Base-by-base conservation (phyloP, 164 flowering plant species). In the Vitis rupestris region DNA sequence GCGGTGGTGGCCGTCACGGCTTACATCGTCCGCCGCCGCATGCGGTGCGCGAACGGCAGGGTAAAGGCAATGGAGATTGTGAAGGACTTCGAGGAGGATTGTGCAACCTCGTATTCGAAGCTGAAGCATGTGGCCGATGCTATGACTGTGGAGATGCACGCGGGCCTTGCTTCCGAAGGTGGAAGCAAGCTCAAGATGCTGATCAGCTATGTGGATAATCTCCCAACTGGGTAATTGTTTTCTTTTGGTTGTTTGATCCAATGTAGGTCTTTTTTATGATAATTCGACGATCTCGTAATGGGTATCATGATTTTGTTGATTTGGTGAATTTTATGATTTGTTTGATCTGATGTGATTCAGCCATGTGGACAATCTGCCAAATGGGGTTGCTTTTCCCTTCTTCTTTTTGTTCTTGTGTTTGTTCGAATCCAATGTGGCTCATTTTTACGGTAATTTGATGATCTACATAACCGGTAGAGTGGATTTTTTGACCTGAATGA, bases 111-210 rank as follows among this genome's bases (percentile, higher is more conserved):
- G 0, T 49, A 63, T n/a, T 73, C 50, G 59, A 84, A 82, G 73
- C 78, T 87, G 59, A 71, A 66, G 65, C 85, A 79, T 51, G 82
- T 87, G 13, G 87, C 87, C 10, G 86, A 85, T 44, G 91, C 89
- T 59, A 81, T 87, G 89, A 78, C 81, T 17, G 89, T 80, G 9
- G 89, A 85, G 85, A 87, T 87, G 91, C 86, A 83, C 75, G 87
- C 87, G 30, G 92, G 92, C 11, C 84, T 88, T 23, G 92, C 85
- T 9, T 81, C 86, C n/a, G 91, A 87, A 50, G 86, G 84, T 53
- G 88, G 83, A 14, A 82, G 86, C 74, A 81, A 83, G 75, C 87
- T 87, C 52, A 87, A 84, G 84, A 87, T 87, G 91, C 69, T 87
- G 58, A 82, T 87, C 73, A 84, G 84, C 80, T 87, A 76, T 54